These are phyloP conservation scores for Ustilago trichophora DNA, from an alignment of 1,284 basidiomycete species.

Conservation along the genomic window DNA sequence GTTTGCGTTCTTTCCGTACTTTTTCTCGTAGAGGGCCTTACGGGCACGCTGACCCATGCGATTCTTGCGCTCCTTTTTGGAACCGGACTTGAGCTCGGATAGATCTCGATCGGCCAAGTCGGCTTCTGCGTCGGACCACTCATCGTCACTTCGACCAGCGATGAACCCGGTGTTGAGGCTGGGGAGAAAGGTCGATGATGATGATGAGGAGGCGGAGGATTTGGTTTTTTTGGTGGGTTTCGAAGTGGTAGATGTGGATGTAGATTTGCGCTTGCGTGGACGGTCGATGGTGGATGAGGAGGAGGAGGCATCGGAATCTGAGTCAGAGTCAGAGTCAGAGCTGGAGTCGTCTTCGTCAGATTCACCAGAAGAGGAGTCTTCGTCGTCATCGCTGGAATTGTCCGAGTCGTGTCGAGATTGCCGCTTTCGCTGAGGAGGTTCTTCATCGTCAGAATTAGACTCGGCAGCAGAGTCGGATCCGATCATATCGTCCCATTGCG, in stretches of 20 bases:
- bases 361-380: not conserved
- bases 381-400: slow-evolving; percentile 41
- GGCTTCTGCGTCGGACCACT: slow-evolving; percentile 78
- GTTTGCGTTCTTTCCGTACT: slow-evolving; percentile 88
- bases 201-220: slow-evolving; percentile 64
- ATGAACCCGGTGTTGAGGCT: slow-evolving; percentile 83
- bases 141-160: slow-evolving; percentile 77
- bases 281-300: slow-evolving; percentile 1
- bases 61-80: slow-evolving; percentile 75
- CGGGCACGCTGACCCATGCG: slow-evolving; percentile 88
- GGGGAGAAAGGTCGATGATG: slow-evolving; percentile 87
- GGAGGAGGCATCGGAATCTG: slow-evolving; percentile 33
- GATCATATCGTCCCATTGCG: slow-evolving; percentile 47
- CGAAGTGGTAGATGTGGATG: not conserved
- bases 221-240: slow-evolving; percentile 9
- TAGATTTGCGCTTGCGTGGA: slow-evolving; percentile 20
- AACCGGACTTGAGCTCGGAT: slow-evolving; percentile 52
- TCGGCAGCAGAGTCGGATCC: slow-evolving; percentile 29
- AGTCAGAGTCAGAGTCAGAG: slow-evolving; percentile 48
- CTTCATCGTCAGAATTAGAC: not conserved
- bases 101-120: slow-evolving; percentile 71
- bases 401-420: not conserved
- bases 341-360: slow-evolving; percentile 47
- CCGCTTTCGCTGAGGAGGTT: not conserved
- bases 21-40: slow-evolving; percentile 97